phyloP scores from a whole-genome alignment of 176 grass and related monocot genomes.

The Carex scoparia region DNA sequence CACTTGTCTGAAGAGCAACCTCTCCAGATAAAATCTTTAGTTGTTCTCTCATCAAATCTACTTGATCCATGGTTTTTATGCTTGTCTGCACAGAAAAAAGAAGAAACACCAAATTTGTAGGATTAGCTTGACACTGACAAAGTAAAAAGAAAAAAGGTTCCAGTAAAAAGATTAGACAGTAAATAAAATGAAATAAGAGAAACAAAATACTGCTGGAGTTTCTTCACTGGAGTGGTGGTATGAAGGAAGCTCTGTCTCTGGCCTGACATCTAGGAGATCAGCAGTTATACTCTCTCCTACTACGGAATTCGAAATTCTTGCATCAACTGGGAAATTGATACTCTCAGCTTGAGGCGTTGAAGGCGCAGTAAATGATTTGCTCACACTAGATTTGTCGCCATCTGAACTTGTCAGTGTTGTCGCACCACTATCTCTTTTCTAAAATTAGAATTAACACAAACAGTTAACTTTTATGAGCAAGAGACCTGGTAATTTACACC shows the following conservation, averaged over 20 bases:
- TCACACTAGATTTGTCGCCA: slow-evolving; percentile 61
- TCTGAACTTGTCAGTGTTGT: slow-evolving; percentile 50
- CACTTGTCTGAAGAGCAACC: slow-evolving; percentile 87
- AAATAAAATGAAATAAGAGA: slow-evolving; percentile 16
- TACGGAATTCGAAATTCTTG: slow-evolving; percentile 69
- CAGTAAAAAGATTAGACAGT: slow-evolving; percentile 10
- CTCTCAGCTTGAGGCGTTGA: slow-evolving; percentile 67
- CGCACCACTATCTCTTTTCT: slow-evolving; percentile 57
- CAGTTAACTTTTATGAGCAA: neutral
- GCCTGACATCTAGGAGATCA: slow-evolving; percentile 59
- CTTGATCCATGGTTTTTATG: slow-evolving; percentile 85
- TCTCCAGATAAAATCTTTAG: slow-evolving; percentile 95
- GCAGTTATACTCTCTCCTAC: slow-evolving; percentile 51
- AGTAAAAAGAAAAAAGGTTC: neutral
- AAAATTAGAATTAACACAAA: slow-evolving; percentile 22
- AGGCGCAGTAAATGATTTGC: slow-evolving; percentile 56
- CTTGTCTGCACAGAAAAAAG: slow-evolving; percentile 52
- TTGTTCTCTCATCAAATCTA: slow-evolving; percentile 91
- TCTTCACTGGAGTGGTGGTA: slow-evolving; percentile 54
- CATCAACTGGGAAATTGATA: slow-evolving; percentile 62
- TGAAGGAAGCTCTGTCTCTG: slow-evolving; percentile 52
- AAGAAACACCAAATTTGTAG: slow-evolving; percentile 10
- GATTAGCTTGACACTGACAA: neutral
- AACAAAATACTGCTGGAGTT: slow-evolving; percentile 51
- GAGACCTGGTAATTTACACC: neutral